phyloP scores from a whole-genome alignment of 2,329 filamentous ascomycete species.

The Alternaria solani region DNA sequence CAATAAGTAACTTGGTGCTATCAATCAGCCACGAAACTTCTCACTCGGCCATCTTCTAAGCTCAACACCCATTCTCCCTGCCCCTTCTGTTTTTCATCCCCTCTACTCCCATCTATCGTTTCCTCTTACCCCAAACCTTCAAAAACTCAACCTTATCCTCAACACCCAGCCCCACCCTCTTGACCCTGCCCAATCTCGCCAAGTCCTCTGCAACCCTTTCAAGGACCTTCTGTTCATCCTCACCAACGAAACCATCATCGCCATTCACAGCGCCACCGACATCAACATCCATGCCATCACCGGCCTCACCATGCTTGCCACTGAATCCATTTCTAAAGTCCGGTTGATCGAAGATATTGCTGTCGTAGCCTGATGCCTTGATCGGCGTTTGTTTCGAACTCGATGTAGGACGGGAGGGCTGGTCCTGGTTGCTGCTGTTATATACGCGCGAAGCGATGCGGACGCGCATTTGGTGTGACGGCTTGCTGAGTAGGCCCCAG shows the following conservation, averaged over 20 bases:
- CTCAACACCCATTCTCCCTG: not conserved
- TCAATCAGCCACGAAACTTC: not conserved
- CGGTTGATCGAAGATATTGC: slow-evolving; percentile 45
- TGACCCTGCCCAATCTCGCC: slow-evolving; percentile 85
- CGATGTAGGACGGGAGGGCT: slow-evolving; percentile 15
- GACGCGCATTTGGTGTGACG: slow-evolving; percentile 89
- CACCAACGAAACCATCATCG: slow-evolving; percentile 29
- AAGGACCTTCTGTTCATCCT: slow-evolving; percentile 71
- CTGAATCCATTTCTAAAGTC: slow-evolving; percentile 33
- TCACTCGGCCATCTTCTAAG: not conserved
- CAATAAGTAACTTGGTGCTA: too few species aligned
- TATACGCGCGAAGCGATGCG: slow-evolving; percentile 80
- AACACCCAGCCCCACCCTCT: slow-evolving; percentile 84
- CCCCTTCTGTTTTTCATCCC: not conserved
- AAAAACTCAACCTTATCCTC: slow-evolving; percentile 85
- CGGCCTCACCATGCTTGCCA: slow-evolving; percentile 19
- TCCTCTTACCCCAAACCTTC: slow-evolving; percentile 67
- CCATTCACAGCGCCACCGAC: slow-evolving; percentile 6
- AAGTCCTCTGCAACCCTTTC: slow-evolving; percentile 85
- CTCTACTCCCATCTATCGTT: slow-evolving; percentile 17
- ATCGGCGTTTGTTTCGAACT: slow-evolving; percentile 16
- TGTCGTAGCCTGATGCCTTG: slow-evolving; percentile 37
- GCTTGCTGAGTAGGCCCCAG: slow-evolving; percentile 84
- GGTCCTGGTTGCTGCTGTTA: slow-evolving; percentile 42
- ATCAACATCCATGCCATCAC: slow-evolving; percentile 29